Evolutionary conservation across 495 filamentous ascomycete species (phyloP), one percentile per base, ranked within the genome.

Genomic region (Daldinia childiae): DNA sequence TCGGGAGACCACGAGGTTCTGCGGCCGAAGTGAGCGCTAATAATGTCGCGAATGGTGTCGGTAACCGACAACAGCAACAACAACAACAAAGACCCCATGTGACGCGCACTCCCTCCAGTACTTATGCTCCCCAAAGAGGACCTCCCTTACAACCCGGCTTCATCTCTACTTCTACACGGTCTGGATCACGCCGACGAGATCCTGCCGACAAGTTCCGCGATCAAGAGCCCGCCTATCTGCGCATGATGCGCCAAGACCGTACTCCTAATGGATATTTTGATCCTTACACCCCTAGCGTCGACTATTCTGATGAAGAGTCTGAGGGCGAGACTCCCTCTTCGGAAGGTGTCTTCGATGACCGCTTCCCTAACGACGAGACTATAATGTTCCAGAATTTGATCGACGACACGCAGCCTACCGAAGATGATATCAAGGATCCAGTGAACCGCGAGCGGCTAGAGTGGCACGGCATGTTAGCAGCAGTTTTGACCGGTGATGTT

Each of bases 381-480:
- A 89, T 98, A 75, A 87, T 98, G 62, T 97, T 97, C 75, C 88
- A 82, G 55, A 91, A 95, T 71, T 87, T 90, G 34, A 90, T 93
- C 62, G 92, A 95, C 74, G 92, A 97, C 64, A 91, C 92, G 67
- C 90, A 96, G 72, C 93, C 94, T 3, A 93, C 93, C 4, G 80
- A 91, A 30, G 95, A 98, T 65, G 96, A 99, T 77, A 82, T 98
- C 36, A 91, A 90, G 82, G 91, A 96, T 70, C 91, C 92, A 1
- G 89, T 88, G 70, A 98, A 95, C 75, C 88, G 95, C 58, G 95
- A 98, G 79, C 85, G 95, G 39, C 82, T 99, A 29, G 96, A 99
- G 80, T 99, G 95, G 95, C 95, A 99, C 81, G 91, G 92, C 4
- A 99, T 99, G 95, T 83, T 99, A 41, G 93, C 94, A 29, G 94